Percentiles rank a stretch among this genome's conserved stretches.
Evolutionary conservation across 805 yeast species (phyloP).

Genomic region (Candida pini): DNA sequence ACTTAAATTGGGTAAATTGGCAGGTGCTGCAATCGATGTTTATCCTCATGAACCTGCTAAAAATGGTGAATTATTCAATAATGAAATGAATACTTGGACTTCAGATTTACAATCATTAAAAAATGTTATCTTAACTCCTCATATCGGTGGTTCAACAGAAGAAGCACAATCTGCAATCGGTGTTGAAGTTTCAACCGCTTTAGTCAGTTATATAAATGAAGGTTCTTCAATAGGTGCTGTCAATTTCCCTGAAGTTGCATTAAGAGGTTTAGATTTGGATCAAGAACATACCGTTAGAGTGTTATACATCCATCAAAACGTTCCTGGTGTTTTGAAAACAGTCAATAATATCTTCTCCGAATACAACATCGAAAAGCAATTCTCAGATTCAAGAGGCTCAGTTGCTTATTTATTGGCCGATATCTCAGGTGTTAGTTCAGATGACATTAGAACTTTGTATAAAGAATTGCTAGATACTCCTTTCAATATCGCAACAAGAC

Average conservation of each 20-base stretch:
- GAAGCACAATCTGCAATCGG: constrained; percentile 99
- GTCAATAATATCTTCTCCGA: constrained; percentile 92
- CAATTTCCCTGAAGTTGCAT: constrained; percentile 96
- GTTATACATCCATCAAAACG: constrained; percentile 92
- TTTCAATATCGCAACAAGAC: constrained; percentile 84
- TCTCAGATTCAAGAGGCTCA: constrained; percentile 93
- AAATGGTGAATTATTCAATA: constrained; percentile 79
- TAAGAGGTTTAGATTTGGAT: constrained; percentile 82
- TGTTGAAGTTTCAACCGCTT: constrained; percentile 82
- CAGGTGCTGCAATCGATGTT: constrained; percentile 96
- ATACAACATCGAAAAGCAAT: constrained; percentile 97
- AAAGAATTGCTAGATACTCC: constrained; percentile 85
- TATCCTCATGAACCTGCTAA: constrained; percentile 96
- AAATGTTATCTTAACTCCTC: constrained; percentile 92
- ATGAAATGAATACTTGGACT: constrained; percentile 76
- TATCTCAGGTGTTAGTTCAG: constrained; percentile 74
- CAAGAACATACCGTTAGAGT: constrained; percentile 89
- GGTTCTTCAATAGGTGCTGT: constrained; percentile 94
- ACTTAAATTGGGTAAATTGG: constrained; percentile 86
- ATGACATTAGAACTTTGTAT: constrained; percentile 79
- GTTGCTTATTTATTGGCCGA: constrained; percentile 98
- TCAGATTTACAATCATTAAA: constrained; percentile 75
- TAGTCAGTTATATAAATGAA: constrained; percentile 90
- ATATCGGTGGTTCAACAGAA: constrained; percentile 98
- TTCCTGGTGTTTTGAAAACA: constrained; percentile 96